Conservation (phyloP, 1,139 yeast genomes). For the Yamadazyma blattariae region DNA sequence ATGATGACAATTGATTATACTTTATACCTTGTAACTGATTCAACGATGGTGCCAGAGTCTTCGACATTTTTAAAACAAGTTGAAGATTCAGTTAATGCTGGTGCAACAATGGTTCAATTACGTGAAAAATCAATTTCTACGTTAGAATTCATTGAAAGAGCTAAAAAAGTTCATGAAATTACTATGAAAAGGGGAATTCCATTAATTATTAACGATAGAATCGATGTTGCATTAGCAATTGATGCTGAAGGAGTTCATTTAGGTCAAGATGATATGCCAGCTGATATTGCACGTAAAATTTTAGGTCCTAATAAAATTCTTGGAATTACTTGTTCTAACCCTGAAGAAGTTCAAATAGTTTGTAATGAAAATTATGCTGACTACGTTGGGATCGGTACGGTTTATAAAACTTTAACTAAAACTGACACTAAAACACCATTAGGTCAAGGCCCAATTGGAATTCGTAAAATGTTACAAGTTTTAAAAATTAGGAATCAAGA, state of each 20-base stretch:
- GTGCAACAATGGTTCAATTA: slow-evolving; percentile 79
- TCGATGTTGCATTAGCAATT: slow-evolving; percentile 86
- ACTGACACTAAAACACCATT: slow-evolving; percentile 41
- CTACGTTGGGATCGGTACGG: slow-evolving; percentile 85
- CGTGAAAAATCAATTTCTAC: slow-evolving; percentile 80
- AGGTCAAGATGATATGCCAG: slow-evolving; percentile 89
- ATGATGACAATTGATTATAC: slow-evolving; percentile 53
- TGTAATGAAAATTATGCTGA: slow-evolving; percentile 59
- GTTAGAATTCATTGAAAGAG: slow-evolving; percentile 61
- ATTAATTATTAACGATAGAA: slow-evolving; percentile 79
- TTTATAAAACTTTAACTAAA: slow-evolving; percentile 75
- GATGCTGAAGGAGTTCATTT: slow-evolving; percentile 94
- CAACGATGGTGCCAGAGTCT: slow-evolving; percentile 68
- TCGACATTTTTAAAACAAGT: slow-evolving; percentile 61
- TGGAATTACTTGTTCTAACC: slow-evolving; percentile 72
- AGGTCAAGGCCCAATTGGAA: slow-evolving; percentile 66
- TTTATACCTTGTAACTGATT: slow-evolving; percentile 78
- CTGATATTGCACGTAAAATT: slow-evolving; percentile 53
- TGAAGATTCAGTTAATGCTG: slow-evolving; percentile 58
- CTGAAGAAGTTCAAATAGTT: slow-evolving; percentile 57
- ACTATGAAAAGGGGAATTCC: slow-evolving; percentile 66
- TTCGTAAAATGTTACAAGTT: slow-evolving; percentile 50
- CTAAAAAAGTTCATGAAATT: slow-evolving; percentile 56
- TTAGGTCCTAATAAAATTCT: slow-evolving; percentile 74
- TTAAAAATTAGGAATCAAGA: slow-evolving; percentile 32